Evolutionary conservation across 169 alveolate species (phyloP).

Genomic region (Perkinsus marinus): DNA sequence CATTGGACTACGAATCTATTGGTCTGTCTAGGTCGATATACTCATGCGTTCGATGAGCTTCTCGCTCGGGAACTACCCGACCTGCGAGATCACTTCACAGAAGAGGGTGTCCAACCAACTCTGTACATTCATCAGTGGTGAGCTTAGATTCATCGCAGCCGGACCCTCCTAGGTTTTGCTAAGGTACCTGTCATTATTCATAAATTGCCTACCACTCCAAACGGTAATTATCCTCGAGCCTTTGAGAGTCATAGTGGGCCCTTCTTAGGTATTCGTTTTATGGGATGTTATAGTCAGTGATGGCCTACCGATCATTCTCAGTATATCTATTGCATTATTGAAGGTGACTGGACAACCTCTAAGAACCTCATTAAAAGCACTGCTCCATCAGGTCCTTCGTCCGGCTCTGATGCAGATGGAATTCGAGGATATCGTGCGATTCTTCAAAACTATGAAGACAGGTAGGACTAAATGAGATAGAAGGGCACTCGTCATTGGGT

Average conservation of each 20-base stretch:
- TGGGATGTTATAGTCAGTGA: conserved; percentile 23
- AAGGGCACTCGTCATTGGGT: not conserved
- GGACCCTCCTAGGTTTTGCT: not conserved
- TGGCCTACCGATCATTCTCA: conserved; percentile 1
- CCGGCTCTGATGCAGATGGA: not conserved
- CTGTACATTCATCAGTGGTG: conserved; percentile 38
- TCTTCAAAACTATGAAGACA: conserved; percentile 3
- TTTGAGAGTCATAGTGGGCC: not conserved
- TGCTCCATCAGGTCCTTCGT: not conserved
- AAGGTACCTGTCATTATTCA: conserved; percentile 22
- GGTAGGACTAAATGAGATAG: not conserved
- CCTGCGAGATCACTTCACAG: conserved; percentile 24
- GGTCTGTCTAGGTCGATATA: not conserved
- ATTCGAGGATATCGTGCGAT: conserved; percentile 7
- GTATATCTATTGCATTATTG: not conserved
- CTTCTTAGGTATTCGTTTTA: not conserved
- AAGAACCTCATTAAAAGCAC: not conserved
- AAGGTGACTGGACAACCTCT: not conserved
- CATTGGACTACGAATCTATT: too few species aligned
- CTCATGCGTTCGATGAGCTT: conserved; percentile 22
- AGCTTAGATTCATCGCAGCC: not conserved
- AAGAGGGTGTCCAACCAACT: conserved; percentile 30
- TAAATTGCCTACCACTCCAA: conserved; percentile 26
- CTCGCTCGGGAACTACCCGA: conserved; percentile 22
- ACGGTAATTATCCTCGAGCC: conserved; percentile 10